Base-by-base conservation (phyloP, 192 early-diverging fungal species). In the Dispira parvispora region DNA sequence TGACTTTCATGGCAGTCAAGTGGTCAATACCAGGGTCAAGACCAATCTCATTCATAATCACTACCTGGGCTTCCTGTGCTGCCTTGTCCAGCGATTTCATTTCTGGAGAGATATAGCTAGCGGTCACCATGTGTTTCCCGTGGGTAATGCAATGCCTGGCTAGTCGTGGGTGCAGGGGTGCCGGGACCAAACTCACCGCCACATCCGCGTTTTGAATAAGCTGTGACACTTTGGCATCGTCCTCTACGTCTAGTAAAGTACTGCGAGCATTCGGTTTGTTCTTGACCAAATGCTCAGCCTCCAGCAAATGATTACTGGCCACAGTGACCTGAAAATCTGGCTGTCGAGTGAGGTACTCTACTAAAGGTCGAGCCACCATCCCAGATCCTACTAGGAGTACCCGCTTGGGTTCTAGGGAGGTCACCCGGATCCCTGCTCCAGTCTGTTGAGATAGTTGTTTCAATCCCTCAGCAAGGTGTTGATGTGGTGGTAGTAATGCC, bases 21-120 rank as follows among this genome's bases (percentile, higher is more conserved):
- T 99, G 96, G 68, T 99, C 96, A 65, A 99, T 96, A 64, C 91
- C 96, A 6, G 96, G 96, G 75, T 99, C 96, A 56, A 99, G 77
- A 11, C 96, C 96, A 62, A 99, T 91, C 75, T 99, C 96, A 73
- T 97, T 97, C 70, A 99, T 80, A 56, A 97, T 84, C 23, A 87
- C 87, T 18, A 99, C 83, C 2, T 81, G 84, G 18, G 90, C 85
- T 43, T 81, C 76, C 65, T 84, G 80, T 8, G 96, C 96, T 8
- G 75, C 79, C 43, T 77, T 68, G 67, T 95, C 82, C 45, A 88
- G 73, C 14, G 64, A 75, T 64, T 78, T 65, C 96, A 99, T 99
- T 21, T 85, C 94, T 3, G 87, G 80, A 10, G 91, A 94, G 50
- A 96, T 86, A 69, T 99, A 99, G 71, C 87, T 90, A 52, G 96